These are phyloP conservation scores for Asterella californica DNA, from an alignment of 225 moss, liverwort and hornwort species.

Conservation along the genomic window DNA sequence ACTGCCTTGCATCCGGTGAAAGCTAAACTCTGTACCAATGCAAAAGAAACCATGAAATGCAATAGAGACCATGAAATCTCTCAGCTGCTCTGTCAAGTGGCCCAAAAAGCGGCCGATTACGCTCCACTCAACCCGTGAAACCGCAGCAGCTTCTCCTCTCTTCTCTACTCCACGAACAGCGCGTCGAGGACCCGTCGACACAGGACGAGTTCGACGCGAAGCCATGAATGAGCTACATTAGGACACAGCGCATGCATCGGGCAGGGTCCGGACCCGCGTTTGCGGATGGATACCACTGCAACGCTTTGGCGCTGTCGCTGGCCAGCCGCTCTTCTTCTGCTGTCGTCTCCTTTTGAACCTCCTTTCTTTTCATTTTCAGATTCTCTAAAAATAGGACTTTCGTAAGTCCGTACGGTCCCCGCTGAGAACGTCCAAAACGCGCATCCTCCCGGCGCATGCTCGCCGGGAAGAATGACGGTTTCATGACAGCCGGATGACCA, in stretches of 20 bases:
- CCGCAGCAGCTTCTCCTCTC: background rate
- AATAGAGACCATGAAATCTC: background rate
- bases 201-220: background rate
- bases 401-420: background rate
- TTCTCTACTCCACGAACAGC: background rate
- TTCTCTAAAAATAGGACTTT: background rate
- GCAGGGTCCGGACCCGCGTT: no score
- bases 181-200: background rate
- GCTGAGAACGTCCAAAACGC: background rate
- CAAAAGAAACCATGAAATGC: background rate
- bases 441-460: background rate
- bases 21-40: background rate
- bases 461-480: background rate
- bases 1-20: background rate
- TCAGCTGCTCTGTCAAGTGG: background rate
- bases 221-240: background rate
- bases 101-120: background rate
- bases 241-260: no score
- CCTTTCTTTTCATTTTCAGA: background rate
- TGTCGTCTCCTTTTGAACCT: no score
- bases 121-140: background rate
- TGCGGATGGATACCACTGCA: background rate
- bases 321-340: background rate
- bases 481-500: background rate
- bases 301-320: no score